Evolutionary conservation across 2,329 filamentous ascomycete genomes (phyloP).

Genomic region (Teratosphaeria viscida): DNA sequence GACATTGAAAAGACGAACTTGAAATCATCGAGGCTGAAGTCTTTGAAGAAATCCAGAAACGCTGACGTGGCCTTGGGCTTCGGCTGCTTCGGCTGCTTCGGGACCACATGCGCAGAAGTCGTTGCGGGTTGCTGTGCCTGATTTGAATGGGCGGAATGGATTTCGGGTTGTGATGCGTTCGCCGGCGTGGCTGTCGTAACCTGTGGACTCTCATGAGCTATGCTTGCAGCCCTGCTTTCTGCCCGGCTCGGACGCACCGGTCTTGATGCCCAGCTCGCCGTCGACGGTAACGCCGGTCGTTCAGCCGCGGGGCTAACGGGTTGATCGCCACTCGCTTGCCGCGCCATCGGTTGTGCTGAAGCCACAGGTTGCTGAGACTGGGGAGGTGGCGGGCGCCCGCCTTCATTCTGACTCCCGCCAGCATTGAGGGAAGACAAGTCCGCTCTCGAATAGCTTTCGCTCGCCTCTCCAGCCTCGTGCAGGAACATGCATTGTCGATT

Average conservation of each 20-base stretch:
- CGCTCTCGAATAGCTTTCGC: conserved; percentile 90
- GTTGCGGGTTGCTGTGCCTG: conserved; percentile 4
- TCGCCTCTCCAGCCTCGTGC: conserved; percentile 95
- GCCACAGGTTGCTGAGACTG: conserved; percentile 42
- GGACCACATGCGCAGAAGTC: neutral
- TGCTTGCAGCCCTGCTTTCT: conserved; percentile 71
- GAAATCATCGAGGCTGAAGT: conserved; percentile 35
- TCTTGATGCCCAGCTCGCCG: conserved; percentile 81
- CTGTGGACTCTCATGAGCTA: conserved; percentile 71
- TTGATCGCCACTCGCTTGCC: conserved; percentile 38
- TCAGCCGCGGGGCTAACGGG: conserved; percentile 40
- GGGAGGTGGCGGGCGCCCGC: conserved; percentile 37
- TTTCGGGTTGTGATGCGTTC: neutral
- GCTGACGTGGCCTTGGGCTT: conserved; percentile 11
- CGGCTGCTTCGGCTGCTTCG: conserved; percentile 1
- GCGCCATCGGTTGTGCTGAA: conserved; percentile 53
- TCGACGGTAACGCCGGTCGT: conserved; percentile 80
- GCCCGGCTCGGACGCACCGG: conserved; percentile 57
- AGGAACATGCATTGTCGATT: conserved; percentile 98
- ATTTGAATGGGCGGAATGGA: conserved; percentile 6
- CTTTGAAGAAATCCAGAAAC: conserved; percentile 30
- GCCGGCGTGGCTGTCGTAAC: conserved; percentile 31
- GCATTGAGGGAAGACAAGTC: conserved; percentile 93
- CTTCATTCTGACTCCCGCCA: conserved; percentile 62
- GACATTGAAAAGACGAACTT: conserved; percentile 44